Evolutionary conservation across 2,329 filamentous ascomycete genomes (phyloP).

Genomic region (Pyrenophora graminea): DNA sequence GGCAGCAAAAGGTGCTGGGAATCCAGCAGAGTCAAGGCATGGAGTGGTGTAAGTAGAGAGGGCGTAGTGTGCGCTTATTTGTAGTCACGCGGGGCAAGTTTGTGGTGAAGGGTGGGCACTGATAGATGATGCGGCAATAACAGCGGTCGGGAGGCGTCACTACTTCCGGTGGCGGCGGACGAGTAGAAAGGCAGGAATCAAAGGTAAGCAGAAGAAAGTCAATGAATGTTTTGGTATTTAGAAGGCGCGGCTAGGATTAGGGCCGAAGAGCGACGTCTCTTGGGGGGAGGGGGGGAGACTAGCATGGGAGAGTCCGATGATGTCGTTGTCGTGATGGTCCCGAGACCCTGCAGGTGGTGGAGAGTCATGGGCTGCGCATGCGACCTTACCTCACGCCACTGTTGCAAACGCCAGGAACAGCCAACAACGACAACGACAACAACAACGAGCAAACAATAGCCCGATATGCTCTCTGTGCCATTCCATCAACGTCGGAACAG

Average conservation of each 20-base stretch:
- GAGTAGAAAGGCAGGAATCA: neutral
- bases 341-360: neutral
- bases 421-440: neutral
- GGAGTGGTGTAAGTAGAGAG: conserved; percentile 16
- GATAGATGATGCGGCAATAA: conserved; percentile 27
- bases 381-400: neutral
- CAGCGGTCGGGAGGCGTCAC: conserved; percentile 12
- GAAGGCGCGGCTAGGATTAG: neutral
- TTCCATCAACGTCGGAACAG: neutral
- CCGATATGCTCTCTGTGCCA: too few species aligned
- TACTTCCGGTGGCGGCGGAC: conserved; percentile 2
- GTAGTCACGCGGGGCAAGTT: conserved; percentile 11
- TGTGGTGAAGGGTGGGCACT: conserved; percentile 6
- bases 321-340: conserved; percentile 4
- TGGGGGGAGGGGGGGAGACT: neutral
- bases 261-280: neutral
- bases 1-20: conserved; percentile 34
- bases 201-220: neutral
- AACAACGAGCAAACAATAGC: neutral
- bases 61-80: conserved; percentile 5
- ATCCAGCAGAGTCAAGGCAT: conserved; percentile 27
- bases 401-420: neutral
- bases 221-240: neutral
- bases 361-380: conserved; percentile 1
- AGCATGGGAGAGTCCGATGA: conserved; percentile 4